phyloP scores from a whole-genome alignment of 192 early-diverging fungal species.

The Backusella westeae region DNA sequence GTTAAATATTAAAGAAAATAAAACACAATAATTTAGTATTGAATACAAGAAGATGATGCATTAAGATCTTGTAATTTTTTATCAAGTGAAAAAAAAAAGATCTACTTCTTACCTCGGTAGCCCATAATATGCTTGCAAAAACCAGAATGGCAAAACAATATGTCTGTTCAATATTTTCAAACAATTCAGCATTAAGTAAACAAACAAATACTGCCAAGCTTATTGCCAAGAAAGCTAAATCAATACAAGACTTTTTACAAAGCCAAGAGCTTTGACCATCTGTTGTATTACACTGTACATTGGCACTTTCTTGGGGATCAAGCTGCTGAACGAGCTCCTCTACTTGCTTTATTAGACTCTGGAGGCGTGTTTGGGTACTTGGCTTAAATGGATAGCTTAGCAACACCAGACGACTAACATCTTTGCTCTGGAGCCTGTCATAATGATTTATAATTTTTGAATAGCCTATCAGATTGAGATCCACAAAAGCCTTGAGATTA shows the following conservation, averaged over 20 bases:
- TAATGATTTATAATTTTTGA: constrained; percentile 96
- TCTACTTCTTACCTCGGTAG: constrained; percentile 67
- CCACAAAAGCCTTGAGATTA: constrained; percentile 84
- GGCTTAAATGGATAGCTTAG: constrained; percentile 74
- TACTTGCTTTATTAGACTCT: constrained; percentile 35
- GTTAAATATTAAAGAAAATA: not conserved
- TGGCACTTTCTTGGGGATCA: constrained; percentile 56
- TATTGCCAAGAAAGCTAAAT: constrained; percentile 50
- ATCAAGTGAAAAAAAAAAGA: not conserved
- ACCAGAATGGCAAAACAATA: constrained; percentile 92
- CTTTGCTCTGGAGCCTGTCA: constrained; percentile 76
- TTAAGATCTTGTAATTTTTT: not conserved
- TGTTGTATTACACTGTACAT: constrained; percentile 46
- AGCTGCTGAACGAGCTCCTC: constrained; percentile 60
- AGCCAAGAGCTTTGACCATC: constrained; percentile 7
- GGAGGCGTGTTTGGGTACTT: constrained; percentile 48
- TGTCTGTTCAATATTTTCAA: constrained; percentile 72
- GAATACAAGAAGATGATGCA: not conserved
- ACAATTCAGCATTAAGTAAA: constrained; percentile 58
- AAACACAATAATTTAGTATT: not conserved
- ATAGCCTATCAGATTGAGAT: constrained; percentile 90
- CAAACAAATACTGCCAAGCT: constrained; percentile 57
- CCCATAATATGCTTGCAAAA: constrained; percentile 89
- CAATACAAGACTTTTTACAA: constrained; percentile 37
- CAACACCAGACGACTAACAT: constrained; percentile 61